Percentiles rank a stretch among this genome's conserved stretches.
Evolutionary conservation across 2,329 filamentous ascomycete species (phyloP).

Genomic region (Aspergillus transmontanensis): DNA sequence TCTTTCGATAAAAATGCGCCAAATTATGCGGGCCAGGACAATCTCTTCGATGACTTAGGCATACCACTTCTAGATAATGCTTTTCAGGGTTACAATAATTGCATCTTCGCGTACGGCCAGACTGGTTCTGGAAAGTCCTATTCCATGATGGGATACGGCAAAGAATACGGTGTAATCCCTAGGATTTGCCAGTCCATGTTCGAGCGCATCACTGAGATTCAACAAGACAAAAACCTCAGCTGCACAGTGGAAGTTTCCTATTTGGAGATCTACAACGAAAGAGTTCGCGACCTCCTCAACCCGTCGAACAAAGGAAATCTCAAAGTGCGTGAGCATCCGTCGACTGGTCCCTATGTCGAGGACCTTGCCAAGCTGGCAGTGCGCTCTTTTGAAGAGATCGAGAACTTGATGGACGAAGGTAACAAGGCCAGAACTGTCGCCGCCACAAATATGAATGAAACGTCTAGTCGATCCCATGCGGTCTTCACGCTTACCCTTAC

Average conservation of each 20-base stretch:
- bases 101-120: slow-evolving; percentile 98
- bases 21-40: slow-evolving; percentile 86
- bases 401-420: slow-evolving; percentile 97
- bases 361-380: slow-evolving; percentile 95
- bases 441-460: slow-evolving; percentile 99
- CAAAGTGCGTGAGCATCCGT: slow-evolving; percentile 96
- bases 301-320: slow-evolving; percentile 94
- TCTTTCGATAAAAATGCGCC: slow-evolving; percentile 83
- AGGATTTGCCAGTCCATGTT: slow-evolving; percentile 99
- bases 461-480: slow-evolving; percentile 94
- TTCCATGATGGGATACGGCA: slow-evolving; percentile 99
- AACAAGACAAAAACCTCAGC: slow-evolving; percentile 73
- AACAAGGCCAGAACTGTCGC: slow-evolving; percentile 98
- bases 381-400: slow-evolving; percentile 90
- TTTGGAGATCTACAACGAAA: slow-evolving; percentile 98
- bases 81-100: slow-evolving; percentile 98
- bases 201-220: slow-evolving; percentile 71
- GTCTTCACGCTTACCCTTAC: slow-evolving; percentile 96
- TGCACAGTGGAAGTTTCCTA: slow-evolving; percentile 98
- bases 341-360: slow-evolving; percentile 96
- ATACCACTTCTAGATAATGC: slow-evolving; percentile 94
- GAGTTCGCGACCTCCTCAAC: slow-evolving; percentile 92
- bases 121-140: slow-evolving; percentile 98
- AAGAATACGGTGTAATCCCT: slow-evolving; percentile 93
- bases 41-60: slow-evolving; percentile 85